Base-by-base conservation (phyloP, 1,284 basidiomycete genomes). In the Malassezia obtusa region DNA sequence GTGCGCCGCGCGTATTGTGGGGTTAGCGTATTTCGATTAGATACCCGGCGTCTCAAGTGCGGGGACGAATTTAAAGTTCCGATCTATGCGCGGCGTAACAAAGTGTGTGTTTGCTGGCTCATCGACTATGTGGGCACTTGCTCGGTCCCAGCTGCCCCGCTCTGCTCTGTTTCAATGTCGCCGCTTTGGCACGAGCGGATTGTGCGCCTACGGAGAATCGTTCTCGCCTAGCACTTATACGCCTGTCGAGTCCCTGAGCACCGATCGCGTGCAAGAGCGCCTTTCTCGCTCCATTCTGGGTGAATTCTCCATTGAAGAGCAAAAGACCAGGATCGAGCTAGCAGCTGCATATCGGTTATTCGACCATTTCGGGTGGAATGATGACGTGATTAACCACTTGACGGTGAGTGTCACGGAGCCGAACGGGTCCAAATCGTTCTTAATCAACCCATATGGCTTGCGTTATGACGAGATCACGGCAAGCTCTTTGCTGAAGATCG, bases 361-460 rank as follows among this genome's bases (percentile, higher is more conserved):
- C 22, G 31, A 24, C 4, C 21, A 46, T 28, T 33, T 35, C n/a
- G 17, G 21, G 9, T 46, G 45, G 45, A 46, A 46, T 17, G 45
- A 46, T 22, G 45, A 46, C 33, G 45, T 46, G 21, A 17, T 46
- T 15, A 46, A 46, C 35, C 45, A 46, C 28, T 36, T 46, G 45
- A 46, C 45, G n/a, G 45, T 36, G 30, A 19, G 32, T 17, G 33
- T 46, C 32, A 22, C 10, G 12, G 31, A 46, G 35, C 45, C 45
- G 12, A 32, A 46, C 19, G 45, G 45, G 19, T 25, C 45, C n/a
- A 36, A 35, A 14, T 33, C 45, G 15, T 46, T 46, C 17, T 17
- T 46, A 10, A 46, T 46, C 45, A 46, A 46, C 15, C 45, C 45
- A 5, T 46, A 35, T n/a, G 45, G 45, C 8, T 14, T 46, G 31